Conservation (phyloP, 306 rosid species). For the Macrotyloma uniflorum region DNA sequence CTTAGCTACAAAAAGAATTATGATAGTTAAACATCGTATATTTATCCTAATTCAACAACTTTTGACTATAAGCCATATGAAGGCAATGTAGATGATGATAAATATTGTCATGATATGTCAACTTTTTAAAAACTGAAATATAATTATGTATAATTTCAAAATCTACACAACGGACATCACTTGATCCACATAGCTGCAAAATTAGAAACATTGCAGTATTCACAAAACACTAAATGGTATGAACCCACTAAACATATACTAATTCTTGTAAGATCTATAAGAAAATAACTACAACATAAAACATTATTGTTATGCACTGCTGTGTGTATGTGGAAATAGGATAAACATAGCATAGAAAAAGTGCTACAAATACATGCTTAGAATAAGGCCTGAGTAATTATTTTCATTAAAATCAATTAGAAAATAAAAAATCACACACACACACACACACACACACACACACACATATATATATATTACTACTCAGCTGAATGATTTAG, state of each 20-base stretch:
- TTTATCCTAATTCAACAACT: neutral
- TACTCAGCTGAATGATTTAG: neutral
- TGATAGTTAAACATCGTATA: slow-evolving; percentile 2
- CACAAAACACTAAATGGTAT: slow-evolving; percentile 1
- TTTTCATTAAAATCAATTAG: slow-evolving; percentile 5
- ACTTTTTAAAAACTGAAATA: slow-evolving; percentile 16
- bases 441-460: no score
- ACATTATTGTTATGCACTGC: neutral
- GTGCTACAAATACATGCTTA: neutral
- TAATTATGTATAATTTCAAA: neutral
- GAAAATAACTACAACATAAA: slow-evolving; percentile 8
- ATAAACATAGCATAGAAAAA: slow-evolving; percentile 6
- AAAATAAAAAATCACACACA: neutral
- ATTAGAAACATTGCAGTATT: neutral
- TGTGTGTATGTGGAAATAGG: neutral
- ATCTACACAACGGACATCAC: neutral
- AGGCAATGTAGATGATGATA: slow-evolving; percentile 25
- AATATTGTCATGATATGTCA: slow-evolving; percentile 7
- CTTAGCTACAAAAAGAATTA: slow-evolving; percentile 65
- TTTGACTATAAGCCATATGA: slow-evolving; percentile 13
- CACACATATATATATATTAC: neutral
- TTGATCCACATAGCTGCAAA: neutral
- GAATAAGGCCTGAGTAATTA: slow-evolving; percentile 1
- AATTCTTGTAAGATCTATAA: neutral
- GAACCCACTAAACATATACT: neutral